Conservation (phyloP, 768 basidiomycete genomes). For the Mycena albidolilacea region DNA sequence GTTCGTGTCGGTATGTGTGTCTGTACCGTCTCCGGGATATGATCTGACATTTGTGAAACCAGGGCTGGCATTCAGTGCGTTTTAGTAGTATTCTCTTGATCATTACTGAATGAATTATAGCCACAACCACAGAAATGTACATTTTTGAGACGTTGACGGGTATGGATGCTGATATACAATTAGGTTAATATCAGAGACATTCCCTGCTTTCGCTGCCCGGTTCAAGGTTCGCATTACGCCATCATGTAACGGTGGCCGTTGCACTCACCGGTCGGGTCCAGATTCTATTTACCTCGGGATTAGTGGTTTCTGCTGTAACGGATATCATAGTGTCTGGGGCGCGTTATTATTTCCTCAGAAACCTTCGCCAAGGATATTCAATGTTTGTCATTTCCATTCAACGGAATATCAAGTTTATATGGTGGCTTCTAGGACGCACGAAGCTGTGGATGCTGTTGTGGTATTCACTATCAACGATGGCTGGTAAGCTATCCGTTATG, state of each 20-base stretch:
- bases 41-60: not conserved
- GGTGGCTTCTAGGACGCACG: conserved; percentile 22
- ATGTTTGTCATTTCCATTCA: conserved; percentile 15
- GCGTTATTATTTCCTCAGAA: conserved; percentile 31
- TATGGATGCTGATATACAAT: not conserved
- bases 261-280: conserved; percentile 12
- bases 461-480: conserved; percentile 38
- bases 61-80: conserved; percentile 23
- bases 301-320: conserved; percentile 32
- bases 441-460: conserved; percentile 32
- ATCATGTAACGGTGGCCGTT: too few relatives aligned
- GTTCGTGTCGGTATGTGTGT: conserved; percentile 9
- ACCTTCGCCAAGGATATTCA: conserved; percentile 30
- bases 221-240: conserved; percentile 2
- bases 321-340: conserved; percentile 33
- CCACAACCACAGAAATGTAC: conserved; percentile 25
- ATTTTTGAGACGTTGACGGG: not conserved
- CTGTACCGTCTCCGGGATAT: not conserved
- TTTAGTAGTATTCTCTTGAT: not conserved
- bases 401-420: not conserved
- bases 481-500: not conserved
- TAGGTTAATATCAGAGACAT: conserved; percentile 12
- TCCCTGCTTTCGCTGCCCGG: conserved; percentile 12
- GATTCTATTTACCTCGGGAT: conserved; percentile 34
- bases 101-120: not conserved